A percentile compares a stretch with the other conserved stretches of the same genome.
phyloP scores from a whole-genome alignment of 2,329 filamentous ascomycete genomes.

The Botryotinia narcissicola region DNA sequence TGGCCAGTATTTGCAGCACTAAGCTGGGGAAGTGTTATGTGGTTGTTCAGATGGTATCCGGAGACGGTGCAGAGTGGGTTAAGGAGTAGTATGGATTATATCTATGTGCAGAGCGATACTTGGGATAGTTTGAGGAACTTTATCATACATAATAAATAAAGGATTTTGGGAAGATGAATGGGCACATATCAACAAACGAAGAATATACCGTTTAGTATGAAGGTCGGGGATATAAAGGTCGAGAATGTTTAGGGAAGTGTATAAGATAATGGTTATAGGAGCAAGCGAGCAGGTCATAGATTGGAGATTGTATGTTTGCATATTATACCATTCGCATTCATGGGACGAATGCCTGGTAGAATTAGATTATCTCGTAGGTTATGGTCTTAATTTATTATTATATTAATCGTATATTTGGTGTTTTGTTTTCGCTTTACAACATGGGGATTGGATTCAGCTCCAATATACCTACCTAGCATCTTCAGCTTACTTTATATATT shows the following conservation, averaged over 20 bases:
- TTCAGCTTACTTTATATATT: neutral
- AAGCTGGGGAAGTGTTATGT: slow-evolving; percentile 94
- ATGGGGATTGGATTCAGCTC: neutral
- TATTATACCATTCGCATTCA: neutral
- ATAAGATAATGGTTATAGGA: neutral
- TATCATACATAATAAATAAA: slow-evolving; percentile 74
- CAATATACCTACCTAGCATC: neutral
- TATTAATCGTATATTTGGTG: slow-evolving; percentile 4
- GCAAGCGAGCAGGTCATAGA: slow-evolving; percentile 4
- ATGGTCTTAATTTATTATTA: neutral
- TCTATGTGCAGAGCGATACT: slow-evolving; percentile 84
- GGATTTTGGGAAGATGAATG: neutral
- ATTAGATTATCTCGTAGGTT: slow-evolving; percentile 6
- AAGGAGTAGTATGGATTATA: slow-evolving; percentile 95
- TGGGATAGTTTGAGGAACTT: slow-evolving; percentile 88
- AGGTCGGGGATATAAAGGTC: neutral
- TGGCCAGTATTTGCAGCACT: slow-evolving; percentile 92
- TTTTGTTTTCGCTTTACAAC: neutral
- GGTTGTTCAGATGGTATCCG: slow-evolving; percentile 88
- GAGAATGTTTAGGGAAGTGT: neutral
- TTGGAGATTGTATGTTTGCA: slow-evolving; percentile 2
- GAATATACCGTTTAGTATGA: neutral
- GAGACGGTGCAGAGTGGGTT: slow-evolving; percentile 88
- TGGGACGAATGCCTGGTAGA: neutral
- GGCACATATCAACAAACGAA: neutral